Evolutionary conservation across 371 early-diverging fungal species (phyloP).

Genomic region (Mortierella sp.): DNA sequence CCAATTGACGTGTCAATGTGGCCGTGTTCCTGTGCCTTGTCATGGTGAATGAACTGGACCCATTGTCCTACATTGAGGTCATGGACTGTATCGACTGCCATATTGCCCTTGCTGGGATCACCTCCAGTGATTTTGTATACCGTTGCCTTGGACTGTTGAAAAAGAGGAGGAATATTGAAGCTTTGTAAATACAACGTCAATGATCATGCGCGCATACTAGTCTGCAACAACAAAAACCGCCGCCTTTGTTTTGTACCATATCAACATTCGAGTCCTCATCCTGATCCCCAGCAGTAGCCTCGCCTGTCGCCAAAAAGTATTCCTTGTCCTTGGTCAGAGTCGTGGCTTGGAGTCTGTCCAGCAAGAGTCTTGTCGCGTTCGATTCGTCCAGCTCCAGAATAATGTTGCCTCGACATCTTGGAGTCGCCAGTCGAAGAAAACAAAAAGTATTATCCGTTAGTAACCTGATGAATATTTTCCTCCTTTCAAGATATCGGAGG

Average conservation of each 20-base stretch:
- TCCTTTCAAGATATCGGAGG: background rate
- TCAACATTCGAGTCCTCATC: slow-evolving; percentile 26
- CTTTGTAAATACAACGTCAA: background rate
- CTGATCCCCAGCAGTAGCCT: slow-evolving; percentile 17
- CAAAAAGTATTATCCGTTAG: no score
- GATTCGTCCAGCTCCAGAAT: slow-evolving; percentile 73
- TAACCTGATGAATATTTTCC: background rate
- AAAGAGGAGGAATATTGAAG: background rate
- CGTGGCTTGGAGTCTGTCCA: slow-evolving; percentile 61
- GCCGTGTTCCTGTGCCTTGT: slow-evolving; percentile 7
- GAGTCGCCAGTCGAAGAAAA: background rate
- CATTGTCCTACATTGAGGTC: slow-evolving; percentile 72
- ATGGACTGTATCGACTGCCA: slow-evolving; percentile 76
- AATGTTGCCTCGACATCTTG: slow-evolving; percentile 77
- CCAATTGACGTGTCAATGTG: slow-evolving; percentile 9
- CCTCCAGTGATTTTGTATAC: slow-evolving; percentile 78
- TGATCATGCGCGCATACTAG: no score
- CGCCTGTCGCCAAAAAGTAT: slow-evolving; percentile 64
- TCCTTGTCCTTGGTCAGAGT: slow-evolving; percentile 64
- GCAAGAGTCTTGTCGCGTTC: slow-evolving; percentile 72
- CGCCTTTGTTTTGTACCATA: no score
- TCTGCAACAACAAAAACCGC: no score
- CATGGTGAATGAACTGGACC: slow-evolving; percentile 63
- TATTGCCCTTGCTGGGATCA: slow-evolving; percentile 79
- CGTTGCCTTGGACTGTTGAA: slow-evolving; percentile 54